Evolutionary conservation across 2,329 filamentous ascomycete species (phyloP).

Genomic region (Paecilomyces variotii): DNA sequence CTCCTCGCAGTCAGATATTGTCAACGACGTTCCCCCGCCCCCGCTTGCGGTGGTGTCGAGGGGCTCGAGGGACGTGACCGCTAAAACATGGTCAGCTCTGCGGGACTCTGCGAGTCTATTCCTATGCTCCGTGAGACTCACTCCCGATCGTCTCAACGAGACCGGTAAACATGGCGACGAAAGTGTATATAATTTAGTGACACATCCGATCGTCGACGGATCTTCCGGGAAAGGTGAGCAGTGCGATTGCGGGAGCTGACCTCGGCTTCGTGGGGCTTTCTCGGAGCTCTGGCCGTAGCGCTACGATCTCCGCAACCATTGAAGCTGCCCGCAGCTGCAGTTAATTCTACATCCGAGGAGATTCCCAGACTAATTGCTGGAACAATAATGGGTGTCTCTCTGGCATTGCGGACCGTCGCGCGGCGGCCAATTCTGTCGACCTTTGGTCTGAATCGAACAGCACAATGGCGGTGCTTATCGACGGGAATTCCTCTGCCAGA

Average conservation of each 20-base stretch:
- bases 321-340: not conserved
- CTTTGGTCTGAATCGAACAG: conserved; percentile 13
- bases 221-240: not conserved
- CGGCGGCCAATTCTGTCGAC: conserved; percentile 14
- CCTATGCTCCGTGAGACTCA: conserved; percentile 40
- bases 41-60: conserved; percentile 65
- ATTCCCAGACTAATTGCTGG: not conserved
- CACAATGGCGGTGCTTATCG: conserved; percentile 30
- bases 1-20: conserved; percentile 65
- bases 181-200: conserved; percentile 7
- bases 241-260: conserved; percentile 2
- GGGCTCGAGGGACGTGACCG: conserved; percentile 70
- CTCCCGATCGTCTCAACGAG: conserved; percentile 89
- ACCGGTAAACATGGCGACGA: conserved; percentile 77
- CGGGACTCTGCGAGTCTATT: conserved; percentile 11
- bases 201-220: not conserved
- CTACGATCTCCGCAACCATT: not conserved
- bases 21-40: conserved; percentile 79
- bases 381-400: conserved; percentile 16
- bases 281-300: conserved; percentile 2
- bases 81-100: conserved; percentile 43
- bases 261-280: conserved; percentile 12
- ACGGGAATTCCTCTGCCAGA: conserved; percentile 36
- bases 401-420: conserved; percentile 17
- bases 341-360: not conserved